Base-by-base conservation (phyloP, 495 filamentous ascomycete species). In the Xylona heveae region DNA sequence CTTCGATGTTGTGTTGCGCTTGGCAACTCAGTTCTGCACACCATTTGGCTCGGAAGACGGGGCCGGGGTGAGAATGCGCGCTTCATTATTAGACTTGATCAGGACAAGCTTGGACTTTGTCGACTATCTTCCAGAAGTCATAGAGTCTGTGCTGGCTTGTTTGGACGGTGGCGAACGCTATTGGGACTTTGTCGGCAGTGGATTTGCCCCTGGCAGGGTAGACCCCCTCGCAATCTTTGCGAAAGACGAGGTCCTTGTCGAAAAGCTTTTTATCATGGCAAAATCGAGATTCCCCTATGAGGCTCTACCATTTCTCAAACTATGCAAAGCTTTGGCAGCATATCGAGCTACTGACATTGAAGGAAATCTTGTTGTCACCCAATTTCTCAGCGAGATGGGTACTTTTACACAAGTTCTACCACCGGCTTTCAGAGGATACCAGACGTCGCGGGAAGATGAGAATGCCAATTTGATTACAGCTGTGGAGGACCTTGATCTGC, bases 241-340 rank as follows among this genome's bases (percentile, higher is more conserved):
- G 16, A 54, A 59, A 9, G 66, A 79, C 35, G 44, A 58, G 6
- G 31, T 53, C 2, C 47, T 82, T 7, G 58, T 71, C 43, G 51
- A 55, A 13, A 50, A 46, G 16, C 60, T 78, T 33, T 62, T 82
- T 22, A 49, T 54, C 14, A 54, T 64, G 36, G 68, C 88, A 2
- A 62, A 68, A 14, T 63, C 62, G 33, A 71, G 85, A 27, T 95
- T 81, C 50, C 88, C 88, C 1, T 81, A 77, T 49, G 88, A 97
- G 51, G 68, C 73, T 15, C 45, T 68, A n/a, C 81, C 88, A 3
- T 78, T 94, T 38, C 40, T 92, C 32, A 64, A 64, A 32, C 46
- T 82, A 24, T 67, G 62, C 33, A 62, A 64, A 29, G 66, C 67
- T 13, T 37, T 79, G 4, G 48, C 50, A 5, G 35, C 61, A 10